Evolutionary conservation across 1,284 basidiomycete genomes (phyloP).

Genomic region (Ustilago shanxiensis): DNA sequence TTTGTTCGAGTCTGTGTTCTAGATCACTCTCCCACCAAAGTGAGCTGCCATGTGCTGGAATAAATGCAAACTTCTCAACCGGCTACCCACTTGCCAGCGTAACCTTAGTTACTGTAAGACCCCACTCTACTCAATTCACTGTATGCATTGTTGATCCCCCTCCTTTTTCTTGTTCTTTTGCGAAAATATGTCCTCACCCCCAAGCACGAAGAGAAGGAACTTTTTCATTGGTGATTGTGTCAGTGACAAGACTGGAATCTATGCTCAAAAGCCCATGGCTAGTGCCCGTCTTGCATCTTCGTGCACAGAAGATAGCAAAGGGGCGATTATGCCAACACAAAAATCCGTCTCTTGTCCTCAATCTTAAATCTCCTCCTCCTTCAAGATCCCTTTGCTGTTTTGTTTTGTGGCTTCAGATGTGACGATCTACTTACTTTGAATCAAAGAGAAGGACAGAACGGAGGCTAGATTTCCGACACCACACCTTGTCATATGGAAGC

Average conservation of each 20-base stretch:
- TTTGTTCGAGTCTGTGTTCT: no score
- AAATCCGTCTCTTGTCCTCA: conserved; percentile 6
- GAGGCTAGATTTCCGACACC: neutral
- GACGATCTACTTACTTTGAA: no score
- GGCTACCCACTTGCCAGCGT: no score
- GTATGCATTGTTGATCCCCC: conserved; percentile 13
- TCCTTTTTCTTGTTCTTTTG: conserved; percentile 3
- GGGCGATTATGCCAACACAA: neutral
- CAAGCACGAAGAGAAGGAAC: neutral
- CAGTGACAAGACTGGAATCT: neutral
- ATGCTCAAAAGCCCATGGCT: no score
- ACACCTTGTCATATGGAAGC: neutral
- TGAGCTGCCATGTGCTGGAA: no score
- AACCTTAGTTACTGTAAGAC: no score
- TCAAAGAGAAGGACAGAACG: neutral
- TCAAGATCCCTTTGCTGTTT: neutral
- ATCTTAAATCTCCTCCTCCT: neutral
- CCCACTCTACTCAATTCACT: neutral
- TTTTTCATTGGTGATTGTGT: neutral
- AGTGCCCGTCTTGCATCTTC: no score
- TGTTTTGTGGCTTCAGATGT: no score
- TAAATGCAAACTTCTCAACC: no score
- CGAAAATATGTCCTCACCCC: no score
- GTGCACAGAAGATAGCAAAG: neutral
- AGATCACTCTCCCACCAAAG: no score